Conservation (phyloP, 805 yeast genomes). For the Cyberlindnera euphorbiae region DNA sequence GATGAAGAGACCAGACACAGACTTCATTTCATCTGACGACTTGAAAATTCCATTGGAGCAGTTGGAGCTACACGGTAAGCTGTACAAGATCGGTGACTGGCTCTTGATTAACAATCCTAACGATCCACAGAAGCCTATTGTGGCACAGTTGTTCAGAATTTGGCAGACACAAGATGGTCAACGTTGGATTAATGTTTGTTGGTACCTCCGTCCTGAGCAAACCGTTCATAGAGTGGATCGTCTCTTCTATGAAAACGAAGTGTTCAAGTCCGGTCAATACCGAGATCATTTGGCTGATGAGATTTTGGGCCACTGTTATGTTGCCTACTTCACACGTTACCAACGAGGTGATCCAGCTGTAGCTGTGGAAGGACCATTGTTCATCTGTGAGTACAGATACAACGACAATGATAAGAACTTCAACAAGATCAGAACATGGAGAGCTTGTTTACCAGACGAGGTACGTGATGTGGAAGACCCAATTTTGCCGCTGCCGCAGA, state of each 20-base stretch:
- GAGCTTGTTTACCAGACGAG: conserved; percentile 96
- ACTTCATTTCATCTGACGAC: conserved; percentile 50
- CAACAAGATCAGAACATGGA: conserved; percentile 96
- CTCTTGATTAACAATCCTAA: conserved; percentile 81
- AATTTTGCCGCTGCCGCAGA: conserved; percentile 62
- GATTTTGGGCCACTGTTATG: conserved; percentile 89
- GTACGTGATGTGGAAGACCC: conserved; percentile 82
- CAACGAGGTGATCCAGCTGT: conserved; percentile 91
- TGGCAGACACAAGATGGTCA: conserved; percentile 86
- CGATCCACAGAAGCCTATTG: conserved; percentile 84
- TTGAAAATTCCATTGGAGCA: conserved; percentile 77
- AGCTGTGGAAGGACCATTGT: conserved; percentile 76
- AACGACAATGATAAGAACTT: conserved; percentile 87
- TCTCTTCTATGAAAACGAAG: conserved; percentile 88
- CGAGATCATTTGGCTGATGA: conserved; percentile 89
- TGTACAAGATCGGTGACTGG: conserved; percentile 92
- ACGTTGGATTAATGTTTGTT: conserved; percentile 88
- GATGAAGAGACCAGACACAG: conserved; percentile 76
- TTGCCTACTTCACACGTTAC: conserved; percentile 88
- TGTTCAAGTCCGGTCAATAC: conserved; percentile 94
- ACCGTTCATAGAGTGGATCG: conserved; percentile 92
- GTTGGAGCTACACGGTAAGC: conserved; percentile 63
- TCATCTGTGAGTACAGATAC: conserved; percentile 91
- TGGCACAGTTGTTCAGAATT: conserved; percentile 88
- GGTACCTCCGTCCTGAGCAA: conserved; percentile 98